A percentile compares a stretch with the other conserved stretches of the same genome.
Evolutionary conservation across 2,329 filamentous ascomycete species (phyloP).

Genomic region (Colletotrichum sansevieriae): DNA sequence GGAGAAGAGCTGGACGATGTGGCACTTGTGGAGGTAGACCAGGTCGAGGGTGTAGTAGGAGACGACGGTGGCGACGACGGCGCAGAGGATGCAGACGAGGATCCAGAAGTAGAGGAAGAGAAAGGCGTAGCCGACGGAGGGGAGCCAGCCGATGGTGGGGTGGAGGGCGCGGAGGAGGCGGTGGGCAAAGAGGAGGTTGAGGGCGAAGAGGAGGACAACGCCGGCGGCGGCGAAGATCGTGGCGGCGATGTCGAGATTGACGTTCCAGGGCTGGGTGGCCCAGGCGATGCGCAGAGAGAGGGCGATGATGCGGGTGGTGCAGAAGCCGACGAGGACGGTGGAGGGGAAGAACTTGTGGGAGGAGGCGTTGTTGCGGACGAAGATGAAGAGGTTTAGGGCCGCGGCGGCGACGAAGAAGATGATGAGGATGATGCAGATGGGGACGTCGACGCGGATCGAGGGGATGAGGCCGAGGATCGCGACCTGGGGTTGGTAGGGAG

Average conservation of each 20-base stretch:
- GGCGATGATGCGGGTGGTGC: conserved; percentile 65
- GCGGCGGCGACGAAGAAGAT: conserved; percentile 68
- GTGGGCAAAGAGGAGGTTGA: conserved; percentile 84
- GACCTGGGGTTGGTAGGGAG: conserved; percentile 54
- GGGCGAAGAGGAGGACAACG: conserved; percentile 79
- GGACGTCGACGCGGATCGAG: conserved; percentile 69
- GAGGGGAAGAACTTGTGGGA: conserved; percentile 73
- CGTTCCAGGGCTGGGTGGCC: conserved; percentile 57
- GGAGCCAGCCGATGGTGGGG: conserved; percentile 78
- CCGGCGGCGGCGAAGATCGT: conserved; percentile 80
- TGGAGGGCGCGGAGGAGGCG: conserved; percentile 81
- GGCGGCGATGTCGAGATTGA: conserved; percentile 67
- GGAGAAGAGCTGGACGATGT: conserved; percentile 74
- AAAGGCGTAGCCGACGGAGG: conserved; percentile 64
- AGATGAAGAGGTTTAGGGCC: conserved; percentile 69
- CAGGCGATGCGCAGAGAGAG: conserved; percentile 66
- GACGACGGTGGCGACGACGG: conserved; percentile 75
- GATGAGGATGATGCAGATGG: conserved; percentile 74
- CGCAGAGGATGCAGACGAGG: conserved; percentile 70
- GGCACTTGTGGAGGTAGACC: conserved; percentile 64
- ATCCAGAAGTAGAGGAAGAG: conserved; percentile 71
- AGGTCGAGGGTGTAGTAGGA: conserved; percentile 74
- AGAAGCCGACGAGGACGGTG: conserved; percentile 69
- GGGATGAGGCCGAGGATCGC: conserved; percentile 72
- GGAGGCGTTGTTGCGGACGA: conserved; percentile 61